Evolutionary conservation across 2,329 filamentous ascomycete species (phyloP), one percentile per base, ranked within the genome.

Genomic region (Xylaria sp.): DNA sequence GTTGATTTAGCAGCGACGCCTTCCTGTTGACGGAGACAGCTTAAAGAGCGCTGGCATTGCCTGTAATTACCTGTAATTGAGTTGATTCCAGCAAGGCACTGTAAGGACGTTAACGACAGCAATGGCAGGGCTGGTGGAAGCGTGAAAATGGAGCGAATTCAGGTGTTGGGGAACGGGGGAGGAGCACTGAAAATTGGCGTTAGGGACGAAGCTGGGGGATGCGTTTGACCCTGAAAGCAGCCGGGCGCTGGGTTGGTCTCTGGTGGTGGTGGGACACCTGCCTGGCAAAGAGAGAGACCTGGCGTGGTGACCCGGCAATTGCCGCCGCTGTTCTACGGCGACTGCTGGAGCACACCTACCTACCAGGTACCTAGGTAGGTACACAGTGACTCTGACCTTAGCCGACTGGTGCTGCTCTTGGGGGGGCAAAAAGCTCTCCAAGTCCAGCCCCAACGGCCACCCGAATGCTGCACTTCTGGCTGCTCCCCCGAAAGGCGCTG

Each of bases 211-310:
- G 64, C 66, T 56, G 66, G 70, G 71, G 71, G 64, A 65, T 71
- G 58, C 66, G 69, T 70, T 73, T 73, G 71, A 73, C 71, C 71
- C 70, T 71, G 70, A 73, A 71, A 69, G 64, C 60, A 42, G 19
- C 54, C 51, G 42, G 57, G 63, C 45, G 28, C 28, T 9, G 4
- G 28, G 28, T n/a, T n/a, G n/a, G n/a, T n/a, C n/a, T n/a, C n/a
- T n/a, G n/a, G n/a, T n/a, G n/a, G 28, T 9, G 28, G 28, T 4
- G 28, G 9, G 28, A 31, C 28, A 31, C 28, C 28, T 31, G 28
- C n/a, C n/a, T n/a, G n/a, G n/a, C n/a, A n/a, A n/a, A n/a, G 60
- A 42, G 61, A 63, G 46, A 61, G 35, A 46, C 57, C 57, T 58
- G 52, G 33, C 21, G 45, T 33, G 40, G 43, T 45, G 49, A 43